phyloP scores from a whole-genome alignment of 1,284 basidiomycete genomes.

The Bjerkandera adusta region DNA sequence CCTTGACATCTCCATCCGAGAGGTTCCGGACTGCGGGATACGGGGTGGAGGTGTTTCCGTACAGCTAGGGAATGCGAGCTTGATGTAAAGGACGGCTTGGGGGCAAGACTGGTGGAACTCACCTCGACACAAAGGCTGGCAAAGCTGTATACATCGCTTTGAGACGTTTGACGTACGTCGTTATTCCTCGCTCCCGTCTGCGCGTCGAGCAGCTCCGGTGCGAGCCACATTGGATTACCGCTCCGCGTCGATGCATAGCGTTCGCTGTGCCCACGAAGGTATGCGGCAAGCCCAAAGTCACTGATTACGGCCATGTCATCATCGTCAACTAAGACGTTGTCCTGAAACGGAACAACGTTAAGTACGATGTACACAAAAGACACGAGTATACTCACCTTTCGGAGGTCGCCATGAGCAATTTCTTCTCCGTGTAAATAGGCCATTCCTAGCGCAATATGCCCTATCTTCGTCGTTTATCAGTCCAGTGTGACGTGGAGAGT shows the following conservation, averaged over 20 bases:
- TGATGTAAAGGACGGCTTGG: too few species aligned
- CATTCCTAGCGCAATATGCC: conserved; percentile 12
- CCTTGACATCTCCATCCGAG: too few species aligned
- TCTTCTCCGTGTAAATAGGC: conserved; percentile 15
- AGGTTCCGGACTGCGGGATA: too few species aligned
- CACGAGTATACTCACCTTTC: conserved; percentile 10
- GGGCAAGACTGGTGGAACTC: too few species aligned
- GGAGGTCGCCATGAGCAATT: conserved; percentile 17
- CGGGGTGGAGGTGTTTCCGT: too few species aligned
- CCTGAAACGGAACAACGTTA: background rate
- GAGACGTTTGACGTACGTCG: too few species aligned
- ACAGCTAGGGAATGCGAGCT: too few species aligned
- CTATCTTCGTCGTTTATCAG: too few species aligned
- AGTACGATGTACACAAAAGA: background rate
- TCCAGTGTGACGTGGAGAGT: too few species aligned
- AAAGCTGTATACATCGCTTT: too few species aligned
- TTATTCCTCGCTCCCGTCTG: too few species aligned
- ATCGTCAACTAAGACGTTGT: conserved; percentile 15
- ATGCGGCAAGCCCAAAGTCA: conserved; percentile 17
- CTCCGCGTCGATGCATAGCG: conserved; percentile 4
- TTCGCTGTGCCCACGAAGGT: conserved; percentile 5
- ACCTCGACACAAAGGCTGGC: too few species aligned
- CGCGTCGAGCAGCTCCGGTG: conserved; percentile 15
- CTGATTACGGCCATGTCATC: conserved; percentile 8
- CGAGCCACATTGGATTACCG: conserved; percentile 18